phyloP scores from a whole-genome alignment of 192 early-diverging fungal species.

The Gryganskiella cystojenkinii region DNA sequence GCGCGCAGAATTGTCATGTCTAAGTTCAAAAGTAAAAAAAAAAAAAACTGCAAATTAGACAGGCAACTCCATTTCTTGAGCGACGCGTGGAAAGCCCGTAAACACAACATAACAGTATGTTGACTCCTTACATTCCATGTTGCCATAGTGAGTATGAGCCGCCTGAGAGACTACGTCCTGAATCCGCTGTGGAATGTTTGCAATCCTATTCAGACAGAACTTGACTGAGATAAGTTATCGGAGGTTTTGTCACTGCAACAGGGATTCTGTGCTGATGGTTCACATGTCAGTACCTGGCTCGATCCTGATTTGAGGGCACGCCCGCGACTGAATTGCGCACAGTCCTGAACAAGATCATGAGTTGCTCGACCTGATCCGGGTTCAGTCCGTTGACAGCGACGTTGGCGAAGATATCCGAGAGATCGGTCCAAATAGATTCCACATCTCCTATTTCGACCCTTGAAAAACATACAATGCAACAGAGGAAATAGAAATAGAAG shows the following conservation, averaged over 20 bases:
- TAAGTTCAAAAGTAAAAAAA: background rate
- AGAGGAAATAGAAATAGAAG: too few relatives aligned
- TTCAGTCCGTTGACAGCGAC: conserved; percentile 21
- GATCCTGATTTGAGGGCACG: conserved; percentile 28
- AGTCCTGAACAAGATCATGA: conserved; percentile 39
- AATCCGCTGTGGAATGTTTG: conserved; percentile 6
- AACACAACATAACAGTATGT: too few relatives aligned
- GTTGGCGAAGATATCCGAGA: conserved; percentile 5
- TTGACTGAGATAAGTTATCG: too few relatives aligned
- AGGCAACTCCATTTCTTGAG: too few relatives aligned
- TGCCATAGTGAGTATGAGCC: conserved; percentile 49
- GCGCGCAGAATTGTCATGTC: conserved; percentile 53
- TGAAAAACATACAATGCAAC: background rate
- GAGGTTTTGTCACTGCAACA: too few relatives aligned
- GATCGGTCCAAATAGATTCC: conserved; percentile 3
- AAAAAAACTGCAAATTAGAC: background rate
- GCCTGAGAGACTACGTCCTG: conserved; percentile 39
- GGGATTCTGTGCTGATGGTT: too few relatives aligned
- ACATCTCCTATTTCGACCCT: conserved; percentile 14
- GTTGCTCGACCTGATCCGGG: conserved; percentile 17
- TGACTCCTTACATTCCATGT: conserved; percentile 19
- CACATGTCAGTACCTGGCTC: conserved; percentile 28
- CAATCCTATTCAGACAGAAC: conserved; percentile 13
- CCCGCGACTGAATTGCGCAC: conserved; percentile 31
- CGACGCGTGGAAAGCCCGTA: too few relatives aligned